phyloP scores from a whole-genome alignment of 2,329 filamentous ascomycete genomes.

The Ilyonectria robusta region DNA sequence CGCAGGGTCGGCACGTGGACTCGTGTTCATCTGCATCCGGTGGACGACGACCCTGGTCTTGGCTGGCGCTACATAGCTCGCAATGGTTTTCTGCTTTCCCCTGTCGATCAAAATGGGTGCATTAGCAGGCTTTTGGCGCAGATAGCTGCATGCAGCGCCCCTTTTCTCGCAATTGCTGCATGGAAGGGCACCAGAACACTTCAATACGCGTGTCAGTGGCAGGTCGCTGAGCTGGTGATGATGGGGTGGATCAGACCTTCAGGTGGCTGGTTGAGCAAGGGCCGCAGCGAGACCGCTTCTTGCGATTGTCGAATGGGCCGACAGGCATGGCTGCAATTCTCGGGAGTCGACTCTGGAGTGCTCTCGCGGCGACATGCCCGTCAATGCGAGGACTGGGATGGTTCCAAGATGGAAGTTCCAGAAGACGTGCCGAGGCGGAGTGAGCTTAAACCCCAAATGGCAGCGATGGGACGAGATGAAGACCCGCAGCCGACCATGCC shows the following conservation, averaged over 20 bases:
- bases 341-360: neutral
- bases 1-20: slow-evolving; percentile 29
- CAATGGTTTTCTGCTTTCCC: slow-evolving; percentile 27
- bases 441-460: slow-evolving; percentile 36
- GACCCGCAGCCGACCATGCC: slow-evolving; percentile 24
- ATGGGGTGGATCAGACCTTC: slow-evolving; percentile 44
- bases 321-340: slow-evolving; percentile 43
- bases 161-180: slow-evolving; percentile 50
- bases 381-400: neutral
- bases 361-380: neutral
- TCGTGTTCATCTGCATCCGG: neutral
- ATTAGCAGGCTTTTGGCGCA: neutral
- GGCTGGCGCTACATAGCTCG: neutral
- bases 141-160: slow-evolving; percentile 43
- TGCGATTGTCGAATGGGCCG: slow-evolving; percentile 53
- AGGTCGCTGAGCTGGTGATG: too few relatives aligned
- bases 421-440: neutral
- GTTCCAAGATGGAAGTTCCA: neutral
- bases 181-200: slow-evolving; percentile 53
- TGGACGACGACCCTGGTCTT: neutral
- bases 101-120: slow-evolving; percentile 42
- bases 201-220: neutral
- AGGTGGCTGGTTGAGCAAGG: slow-evolving; percentile 51
- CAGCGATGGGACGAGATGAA: slow-evolving; percentile 37
- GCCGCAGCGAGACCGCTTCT: slow-evolving; percentile 50